phyloP scores from a whole-genome alignment of 768 basidiomycete species.

The Podaxis carcinomalis region DNA sequence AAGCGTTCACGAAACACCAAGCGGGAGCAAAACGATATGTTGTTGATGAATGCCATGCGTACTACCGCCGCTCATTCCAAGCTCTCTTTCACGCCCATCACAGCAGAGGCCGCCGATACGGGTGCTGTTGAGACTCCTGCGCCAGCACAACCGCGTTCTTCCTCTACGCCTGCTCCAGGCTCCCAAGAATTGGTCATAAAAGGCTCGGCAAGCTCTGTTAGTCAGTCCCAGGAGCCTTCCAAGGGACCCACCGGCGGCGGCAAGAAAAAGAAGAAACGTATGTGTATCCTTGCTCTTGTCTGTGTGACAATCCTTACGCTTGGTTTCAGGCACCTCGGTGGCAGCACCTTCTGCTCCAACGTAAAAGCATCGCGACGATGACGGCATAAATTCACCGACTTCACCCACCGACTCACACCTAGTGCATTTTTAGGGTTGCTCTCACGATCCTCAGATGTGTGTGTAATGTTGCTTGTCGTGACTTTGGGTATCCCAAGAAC shows the following conservation, averaged over 20 bases:
- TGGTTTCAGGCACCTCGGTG: slow-evolving; percentile 31
- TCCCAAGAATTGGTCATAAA: slow-evolving; percentile 26
- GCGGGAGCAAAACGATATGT: slow-evolving; percentile 62
- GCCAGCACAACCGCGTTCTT: slow-evolving; percentile 29
- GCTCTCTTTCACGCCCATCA: slow-evolving; percentile 41
- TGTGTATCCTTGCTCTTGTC: slow-evolving; percentile 21
- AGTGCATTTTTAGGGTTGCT: not conserved
- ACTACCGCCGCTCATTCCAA: slow-evolving; percentile 71
- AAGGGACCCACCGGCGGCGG: slow-evolving; percentile 49
- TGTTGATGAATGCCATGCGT: slow-evolving; percentile 76
- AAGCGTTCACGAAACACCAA: slow-evolving; percentile 31
- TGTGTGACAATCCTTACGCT: slow-evolving; percentile 1
- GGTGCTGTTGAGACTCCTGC: slow-evolving; percentile 26
- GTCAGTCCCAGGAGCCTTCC: slow-evolving; percentile 35
- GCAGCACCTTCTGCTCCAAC: slow-evolving; percentile 28
- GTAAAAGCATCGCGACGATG: slow-evolving; percentile 13
- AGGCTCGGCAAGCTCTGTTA: slow-evolving; percentile 29
- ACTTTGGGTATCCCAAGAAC: not conserved
- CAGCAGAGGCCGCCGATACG: slow-evolving; percentile 24
- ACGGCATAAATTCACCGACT: not conserved
- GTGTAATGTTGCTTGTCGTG: not conserved
- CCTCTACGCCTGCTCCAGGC: slow-evolving; percentile 37
- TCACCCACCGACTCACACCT: not conserved
- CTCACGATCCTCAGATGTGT: not conserved
- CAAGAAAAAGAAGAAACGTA: slow-evolving; percentile 78